phyloP scores from a whole-genome alignment of 352 stramenopile species.

The Globisporangium middletonii region DNA sequence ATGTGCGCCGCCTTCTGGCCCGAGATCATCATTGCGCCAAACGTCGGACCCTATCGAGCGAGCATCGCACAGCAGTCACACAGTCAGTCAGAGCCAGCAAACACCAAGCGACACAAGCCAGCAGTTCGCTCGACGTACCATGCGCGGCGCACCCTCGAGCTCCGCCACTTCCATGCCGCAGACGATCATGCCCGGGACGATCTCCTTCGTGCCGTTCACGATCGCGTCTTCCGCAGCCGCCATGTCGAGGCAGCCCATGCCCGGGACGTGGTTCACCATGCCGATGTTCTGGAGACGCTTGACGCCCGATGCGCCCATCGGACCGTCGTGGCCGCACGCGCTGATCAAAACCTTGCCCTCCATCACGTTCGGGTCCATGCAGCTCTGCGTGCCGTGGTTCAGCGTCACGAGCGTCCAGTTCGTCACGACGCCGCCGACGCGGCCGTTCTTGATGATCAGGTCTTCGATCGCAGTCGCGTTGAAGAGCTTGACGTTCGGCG shows the following conservation, averaged over 20 bases:
- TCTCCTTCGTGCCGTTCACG: constrained; percentile 55
- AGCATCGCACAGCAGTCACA: neutral
- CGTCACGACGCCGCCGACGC: constrained; percentile 55
- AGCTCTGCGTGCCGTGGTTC: constrained; percentile 65
- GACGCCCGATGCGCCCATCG: constrained; percentile 56
- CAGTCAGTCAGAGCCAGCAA: neutral
- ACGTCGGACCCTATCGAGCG: constrained; percentile 33
- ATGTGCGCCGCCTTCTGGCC: constrained; percentile 59
- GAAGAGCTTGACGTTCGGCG: constrained; percentile 66
- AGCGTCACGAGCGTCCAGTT: constrained; percentile 67
- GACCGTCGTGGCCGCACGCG: constrained; percentile 52
- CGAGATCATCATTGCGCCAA: constrained; percentile 66
- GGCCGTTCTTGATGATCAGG: constrained; percentile 57
- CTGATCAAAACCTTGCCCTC: constrained; percentile 64
- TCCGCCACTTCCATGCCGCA: constrained; percentile 59
- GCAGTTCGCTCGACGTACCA: constrained; percentile 16
- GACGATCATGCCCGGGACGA: constrained; percentile 60
- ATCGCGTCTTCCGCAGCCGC: constrained; percentile 54
- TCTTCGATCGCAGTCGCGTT: constrained; percentile 68
- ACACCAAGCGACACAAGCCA: neutral
- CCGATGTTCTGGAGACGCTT: constrained; percentile 64
- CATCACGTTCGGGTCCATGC: constrained; percentile 72
- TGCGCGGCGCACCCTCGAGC: constrained; percentile 50
- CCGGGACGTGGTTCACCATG: constrained; percentile 49
- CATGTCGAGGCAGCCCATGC: constrained; percentile 60